Evolutionary conservation across 2,329 filamentous ascomycete genomes (phyloP), one percentile per base, ranked within the genome.

Genomic region (Fusarium setosum): DNA sequence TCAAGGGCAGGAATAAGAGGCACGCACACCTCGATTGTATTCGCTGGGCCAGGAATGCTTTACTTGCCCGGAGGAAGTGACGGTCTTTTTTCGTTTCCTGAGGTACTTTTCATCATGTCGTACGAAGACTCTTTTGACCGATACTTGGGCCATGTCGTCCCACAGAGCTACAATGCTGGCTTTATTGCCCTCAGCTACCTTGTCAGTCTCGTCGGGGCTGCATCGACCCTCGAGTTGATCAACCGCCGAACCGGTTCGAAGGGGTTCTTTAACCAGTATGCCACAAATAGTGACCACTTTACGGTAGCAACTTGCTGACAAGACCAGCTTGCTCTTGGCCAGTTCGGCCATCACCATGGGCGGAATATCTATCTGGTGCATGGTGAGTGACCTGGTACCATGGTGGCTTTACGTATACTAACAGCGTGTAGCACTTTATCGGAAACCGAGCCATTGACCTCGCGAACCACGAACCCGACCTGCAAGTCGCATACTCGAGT

Each of bases 371-470:
- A 91, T 91, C 59, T 92, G 89, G 90, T 90, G 85, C 69, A 91
- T 92, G 85, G 83, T 84, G 75, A 57, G 78, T 67, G 20, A 44
- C 21, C 24, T 35, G n/a, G 18, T 31, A 17, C 17, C 10, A 29
- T 31, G 10, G 6, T 11, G 11, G 20, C 32, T 35, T 20, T 24
- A 32, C 53, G 24, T 56, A 49, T 15, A 35, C 45, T 48, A 7
- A 31, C 18, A 15, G 18, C 5, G 9, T n/a, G 5, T 18, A 66
- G 60, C 54, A 67, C 24, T 67, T 92, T 72, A 90, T 96, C 68
- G 92, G 92, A n/a, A 94, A 95, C 73, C 85, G 90, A 41, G 92
- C 93, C 13, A 91, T 94, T 60, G 81, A 90, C 20, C 84, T 96
- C n/a, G 89, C 84, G 29, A 68, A 88, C 62, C 90, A 90, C 41